Evolutionary conservation across 2,329 filamentous ascomycete species (phyloP), one percentile per base, ranked within the genome.

Genomic region (Elsinoe arachidis): DNA sequence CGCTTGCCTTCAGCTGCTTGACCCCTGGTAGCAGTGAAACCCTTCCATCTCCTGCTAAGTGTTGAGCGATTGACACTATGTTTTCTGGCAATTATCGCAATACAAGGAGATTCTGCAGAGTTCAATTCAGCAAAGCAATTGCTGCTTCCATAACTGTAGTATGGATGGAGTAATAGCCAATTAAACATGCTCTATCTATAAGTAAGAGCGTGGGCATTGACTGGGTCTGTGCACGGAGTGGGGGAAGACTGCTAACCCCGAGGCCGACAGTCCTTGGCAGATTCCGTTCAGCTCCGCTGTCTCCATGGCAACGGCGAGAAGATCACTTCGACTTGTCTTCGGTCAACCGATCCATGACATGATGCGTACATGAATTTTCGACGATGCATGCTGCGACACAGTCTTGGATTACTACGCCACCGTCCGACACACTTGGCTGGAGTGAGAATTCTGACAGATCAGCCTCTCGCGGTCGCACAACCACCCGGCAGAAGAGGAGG

Each of bases 61-160:
- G 46, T 51, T 33, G 23, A 51, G 46, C 46, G 46, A 51, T 51
- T 17, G 23, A 51, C 46, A 26, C 46, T 17, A 51, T 51, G 21
- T 10, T 51, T 34, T 34, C 46, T 51, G 34, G 46, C 23, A 51
- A 15, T 51, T 10, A 34, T 15, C 33, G 46, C 33, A 11, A 51
- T 51, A 34, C 46, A 14, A 51, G 21, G 43, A 23, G 46, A 51
- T 26, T 33, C 46, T 34, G n/a, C 21, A 51, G 46, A 51, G n/a
- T 51, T 51, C 9, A 51, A 35, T 33, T 51, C 23, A n/a, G n/a
- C n/a, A n/a, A n/a, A 33, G 46, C 46, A 30, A 51, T 51, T 51
- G 46, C 46, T 17, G 46, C 46, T 33, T 51, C 46, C 23, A 51
- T 51, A 51, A 26, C 23, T 51, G 23, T 7, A 17, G 23, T 51